phyloP scores from a whole-genome alignment of 495 filamentous ascomycete species.

The Chaetomium fimeti region DNA sequence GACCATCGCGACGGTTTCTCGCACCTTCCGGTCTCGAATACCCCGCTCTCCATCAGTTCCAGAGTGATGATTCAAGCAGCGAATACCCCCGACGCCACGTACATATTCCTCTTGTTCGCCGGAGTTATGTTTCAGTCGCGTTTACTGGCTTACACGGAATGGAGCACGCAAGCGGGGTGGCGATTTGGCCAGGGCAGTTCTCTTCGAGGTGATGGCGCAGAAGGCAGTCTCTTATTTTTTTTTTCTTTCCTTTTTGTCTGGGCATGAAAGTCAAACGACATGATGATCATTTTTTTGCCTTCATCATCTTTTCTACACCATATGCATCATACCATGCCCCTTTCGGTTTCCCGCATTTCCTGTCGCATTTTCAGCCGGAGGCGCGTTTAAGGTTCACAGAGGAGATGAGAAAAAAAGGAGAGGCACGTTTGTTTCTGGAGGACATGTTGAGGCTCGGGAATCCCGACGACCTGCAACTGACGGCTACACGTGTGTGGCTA shows the following conservation, averaged over 20 bases:
- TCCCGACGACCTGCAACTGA: background rate
- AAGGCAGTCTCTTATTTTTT: slow-evolving; percentile 16
- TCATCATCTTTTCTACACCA: slow-evolving; percentile 14
- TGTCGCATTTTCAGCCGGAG: slow-evolving; percentile 7
- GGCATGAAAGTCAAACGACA: slow-evolving; percentile 24
- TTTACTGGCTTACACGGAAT: slow-evolving; percentile 8
- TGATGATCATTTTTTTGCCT: slow-evolving; percentile 24
- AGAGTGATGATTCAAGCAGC: slow-evolving; percentile 12
- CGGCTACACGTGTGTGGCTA: slow-evolving; percentile 7
- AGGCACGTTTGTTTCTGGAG: slow-evolving; percentile 1
- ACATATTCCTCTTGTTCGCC: slow-evolving; percentile 8
- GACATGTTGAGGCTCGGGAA: slow-evolving; percentile 1
- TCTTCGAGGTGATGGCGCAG: slow-evolving; percentile 20
- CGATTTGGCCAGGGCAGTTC: slow-evolving; percentile 2
- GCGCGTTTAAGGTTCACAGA: slow-evolving; percentile 4
- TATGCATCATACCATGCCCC: slow-evolving; percentile 2
- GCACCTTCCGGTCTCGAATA: slow-evolving; percentile 19
- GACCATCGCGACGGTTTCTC: slow-evolving; percentile 14
- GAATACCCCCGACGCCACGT: slow-evolving; percentile 3
- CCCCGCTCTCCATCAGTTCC: slow-evolving; percentile 1
- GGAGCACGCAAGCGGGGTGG: slow-evolving; percentile 12
- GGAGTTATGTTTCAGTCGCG: slow-evolving; percentile 11
- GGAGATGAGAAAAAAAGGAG: slow-evolving; percentile 1
- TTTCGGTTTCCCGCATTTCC: background rate
- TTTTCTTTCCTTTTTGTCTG: slow-evolving; percentile 7